Evolutionary conservation across 176 grass and related monocot species (phyloP), one percentile per base, ranked within the genome.

Genomic region (Oryza glumipatula): DNA sequence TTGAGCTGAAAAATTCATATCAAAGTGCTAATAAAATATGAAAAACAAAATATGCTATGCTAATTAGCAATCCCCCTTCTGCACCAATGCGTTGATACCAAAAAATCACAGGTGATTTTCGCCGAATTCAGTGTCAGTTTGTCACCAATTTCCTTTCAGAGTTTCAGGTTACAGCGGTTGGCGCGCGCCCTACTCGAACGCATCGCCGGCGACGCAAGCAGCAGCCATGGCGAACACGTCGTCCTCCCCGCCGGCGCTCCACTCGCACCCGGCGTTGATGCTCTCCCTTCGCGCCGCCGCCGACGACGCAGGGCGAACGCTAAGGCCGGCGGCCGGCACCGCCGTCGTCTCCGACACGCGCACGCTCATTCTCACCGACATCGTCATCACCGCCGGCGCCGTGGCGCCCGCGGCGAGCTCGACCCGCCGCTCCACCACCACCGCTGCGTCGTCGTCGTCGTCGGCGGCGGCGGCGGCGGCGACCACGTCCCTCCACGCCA

Each of bases 311-410:
- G 16, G 17, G 39, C 1, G n/a, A 51, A 33, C 41, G 21, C 54
- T 69, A 32, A 30, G 56, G 64, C 78, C n/a, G 65, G 32, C 22
- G 12, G 35, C 22, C 11, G 39, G 72, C 52, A 14, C 52, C 17
- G 52, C 17, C 52, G 17, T 9, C 66, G 77, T 76, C 41, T 81
- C 82, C 72, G 66, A 54, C 32, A 85, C 41, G 52, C 65, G 41
- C 65, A 81, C 72, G 16, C 52, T 76, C 77, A 89, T 89, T 28
- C 66, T 76, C 65, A 85, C 82, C 15, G 77, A 81, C 41, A 85
- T 23, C 71, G 85, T 11, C 11, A 72, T 11, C 11, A 65, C 16
- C 17, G 58, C 21, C 39, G 30, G 2, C 23, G 21, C n/a, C 21
- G 21, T 0, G 47, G 13, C 65, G 3, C 60, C 36, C 0, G 78